phyloP scores from a whole-genome alignment of 148 eudicot species.

The Heliamphora exappendiculata region DNA sequence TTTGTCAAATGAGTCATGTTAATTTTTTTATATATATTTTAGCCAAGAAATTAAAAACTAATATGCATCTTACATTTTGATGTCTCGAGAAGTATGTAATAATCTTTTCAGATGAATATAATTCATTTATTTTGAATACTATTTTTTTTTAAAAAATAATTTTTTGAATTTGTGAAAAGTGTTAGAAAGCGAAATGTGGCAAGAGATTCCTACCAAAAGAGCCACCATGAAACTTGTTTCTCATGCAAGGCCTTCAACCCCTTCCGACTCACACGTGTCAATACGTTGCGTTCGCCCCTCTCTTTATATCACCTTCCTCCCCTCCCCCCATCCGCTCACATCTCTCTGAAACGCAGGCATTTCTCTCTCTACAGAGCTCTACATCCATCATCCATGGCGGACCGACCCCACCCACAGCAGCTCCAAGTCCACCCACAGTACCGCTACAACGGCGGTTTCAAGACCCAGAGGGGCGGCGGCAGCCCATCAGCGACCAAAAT shows the following conservation, averaged over 20 bases:
- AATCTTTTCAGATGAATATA: no score
- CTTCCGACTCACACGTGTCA: slow-evolving; percentile 34
- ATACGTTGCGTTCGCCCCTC: slow-evolving; percentile 24
- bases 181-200: slow-evolving; percentile 12
- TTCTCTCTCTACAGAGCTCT: neutral
- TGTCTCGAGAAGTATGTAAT: no score
- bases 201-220: neutral
- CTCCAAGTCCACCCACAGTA: slow-evolving; percentile 52
- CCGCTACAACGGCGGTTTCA: slow-evolving; percentile 13
- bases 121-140: no score
- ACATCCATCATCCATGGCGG: slow-evolving; percentile 27
- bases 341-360: neutral
- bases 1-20: no score
- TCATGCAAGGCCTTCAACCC: slow-evolving; percentile 41
- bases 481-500: slow-evolving; percentile 60
- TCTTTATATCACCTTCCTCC: slow-evolving; percentile 9
- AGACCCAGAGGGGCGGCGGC: neutral
- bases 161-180: no score
- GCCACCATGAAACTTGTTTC: slow-evolving; percentile 43
- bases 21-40: no score
- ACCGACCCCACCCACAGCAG: slow-evolving; percentile 39
- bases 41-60: no score
- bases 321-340: neutral
- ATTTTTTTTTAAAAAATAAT: no score
- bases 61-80: no score